phyloP scores from a whole-genome alignment of 2,329 filamentous ascomycete genomes.

The Stagonosporopsis rhizophila region DNA sequence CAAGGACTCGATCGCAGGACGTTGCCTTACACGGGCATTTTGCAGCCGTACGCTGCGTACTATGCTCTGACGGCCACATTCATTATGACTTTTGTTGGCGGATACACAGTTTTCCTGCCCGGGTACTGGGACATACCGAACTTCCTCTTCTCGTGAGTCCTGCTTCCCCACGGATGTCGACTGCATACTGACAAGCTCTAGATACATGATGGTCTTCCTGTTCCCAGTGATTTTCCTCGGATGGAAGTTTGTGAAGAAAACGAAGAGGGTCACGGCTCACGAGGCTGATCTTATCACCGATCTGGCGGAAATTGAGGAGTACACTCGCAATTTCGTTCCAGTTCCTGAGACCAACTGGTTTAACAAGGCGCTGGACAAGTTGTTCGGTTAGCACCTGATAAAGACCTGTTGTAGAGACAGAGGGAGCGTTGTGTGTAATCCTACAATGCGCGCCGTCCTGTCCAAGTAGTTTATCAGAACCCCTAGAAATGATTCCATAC shows the following conservation, averaged over 20 bases:
- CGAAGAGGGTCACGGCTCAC: constrained; percentile 61
- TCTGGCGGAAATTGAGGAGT: constrained; percentile 71
- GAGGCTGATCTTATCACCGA: constrained; percentile 70
- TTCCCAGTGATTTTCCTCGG: constrained; percentile 73
- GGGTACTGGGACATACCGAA: constrained; percentile 70
- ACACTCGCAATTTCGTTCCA: constrained; percentile 67
- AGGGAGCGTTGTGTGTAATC: background rate
- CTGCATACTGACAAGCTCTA: constrained; percentile 19
- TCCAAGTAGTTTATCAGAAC: background rate
- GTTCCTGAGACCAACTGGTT: constrained; percentile 56
- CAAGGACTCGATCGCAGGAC: constrained; percentile 72
- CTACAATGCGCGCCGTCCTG: background rate
- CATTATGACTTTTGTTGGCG: constrained; percentile 76
- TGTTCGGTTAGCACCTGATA: constrained; percentile 47
- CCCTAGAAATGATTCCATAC: background rate
- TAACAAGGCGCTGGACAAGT: constrained; percentile 54
- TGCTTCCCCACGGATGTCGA: background rate
- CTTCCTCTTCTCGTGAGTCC: constrained; percentile 73
- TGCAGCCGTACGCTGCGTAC: constrained; percentile 76
- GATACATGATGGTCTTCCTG: constrained; percentile 74
- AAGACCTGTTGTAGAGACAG: background rate
- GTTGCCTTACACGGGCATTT: constrained; percentile 72
- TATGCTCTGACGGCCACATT: constrained; percentile 68
- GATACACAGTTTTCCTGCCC: constrained; percentile 78
- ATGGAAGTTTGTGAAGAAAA: constrained; percentile 75